A percentile compares a stretch with the other conserved stretches of the same genome.
Conservation (phyloP, 116 monocot species). For the Thalassia testudinum region DNA sequence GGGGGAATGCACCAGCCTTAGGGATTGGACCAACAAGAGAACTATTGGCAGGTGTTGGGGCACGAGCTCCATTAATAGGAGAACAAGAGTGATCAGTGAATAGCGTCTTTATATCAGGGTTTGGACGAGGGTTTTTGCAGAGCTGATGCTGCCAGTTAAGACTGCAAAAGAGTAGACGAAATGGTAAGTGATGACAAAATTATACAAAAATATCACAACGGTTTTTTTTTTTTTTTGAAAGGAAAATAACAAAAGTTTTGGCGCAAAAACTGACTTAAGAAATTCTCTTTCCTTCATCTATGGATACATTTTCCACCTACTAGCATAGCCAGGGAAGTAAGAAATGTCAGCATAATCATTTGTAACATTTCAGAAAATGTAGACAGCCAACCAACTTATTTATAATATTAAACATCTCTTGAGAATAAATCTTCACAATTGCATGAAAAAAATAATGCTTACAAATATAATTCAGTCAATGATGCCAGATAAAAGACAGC, state of each 20-base stretch:
- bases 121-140: slow-evolving; percentile 79
- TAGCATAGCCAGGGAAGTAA: too few species aligned
- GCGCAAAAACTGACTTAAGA: neutral
- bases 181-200: neutral
- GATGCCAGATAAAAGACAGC: too few species aligned
- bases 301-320: too few species aligned
- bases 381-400: too few species aligned
- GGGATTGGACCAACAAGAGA: slow-evolving; percentile 59
- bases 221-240: too few species aligned
- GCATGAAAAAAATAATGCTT: too few species aligned
- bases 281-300: neutral
- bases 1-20: slow-evolving; percentile 63
- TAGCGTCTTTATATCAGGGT: slow-evolving; percentile 85
- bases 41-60: slow-evolving; percentile 37
- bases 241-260: too few species aligned
- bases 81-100: slow-evolving; percentile 79
- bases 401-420: too few species aligned
- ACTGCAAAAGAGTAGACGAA: slow-evolving; percentile 12
- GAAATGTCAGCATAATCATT: too few species aligned
- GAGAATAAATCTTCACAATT: too few species aligned
- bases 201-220: neutral
- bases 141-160: slow-evolving; percentile 94
- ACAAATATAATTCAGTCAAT: too few species aligned
- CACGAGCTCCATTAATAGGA: slow-evolving; percentile 61
- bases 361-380: too few species aligned